Percentiles rank a stretch among this genome's conserved stretches.
phyloP scores from a whole-genome alignment of 2,329 filamentous ascomycete species.

The Coniochaeta pulveracea region DNA sequence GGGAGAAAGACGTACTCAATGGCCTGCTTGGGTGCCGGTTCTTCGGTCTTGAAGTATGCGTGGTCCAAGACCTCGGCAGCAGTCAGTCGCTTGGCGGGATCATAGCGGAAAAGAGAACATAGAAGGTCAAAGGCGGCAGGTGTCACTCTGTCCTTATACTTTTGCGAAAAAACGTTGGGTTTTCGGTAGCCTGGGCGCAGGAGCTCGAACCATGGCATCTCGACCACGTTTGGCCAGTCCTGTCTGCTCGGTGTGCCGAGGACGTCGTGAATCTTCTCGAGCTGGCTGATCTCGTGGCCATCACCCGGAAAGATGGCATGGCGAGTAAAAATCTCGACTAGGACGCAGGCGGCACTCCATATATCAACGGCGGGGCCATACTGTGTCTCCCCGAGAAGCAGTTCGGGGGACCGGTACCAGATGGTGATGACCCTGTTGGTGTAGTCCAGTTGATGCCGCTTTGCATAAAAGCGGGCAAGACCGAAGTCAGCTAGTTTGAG shows the following conservation, averaged over 20 bases:
- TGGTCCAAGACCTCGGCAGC: constrained; percentile 79
- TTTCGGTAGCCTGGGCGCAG: constrained; percentile 67
- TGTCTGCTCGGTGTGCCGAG: constrained; percentile 75
- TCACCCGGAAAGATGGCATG: constrained; percentile 93
- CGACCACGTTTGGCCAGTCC: constrained; percentile 82
- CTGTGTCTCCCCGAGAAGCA: constrained; percentile 81
- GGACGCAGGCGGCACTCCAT: constrained; percentile 94
- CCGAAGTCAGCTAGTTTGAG: constrained; percentile 95
- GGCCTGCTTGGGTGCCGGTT: constrained; percentile 65
- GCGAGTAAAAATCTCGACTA: constrained; percentile 91
- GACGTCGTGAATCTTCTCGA: constrained; percentile 92
- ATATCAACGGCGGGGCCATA: constrained; percentile 88
- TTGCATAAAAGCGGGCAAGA: constrained; percentile 90
- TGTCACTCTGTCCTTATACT: constrained; percentile 68
- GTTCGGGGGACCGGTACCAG: constrained; percentile 88
- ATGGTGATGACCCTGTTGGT: constrained; percentile 98
- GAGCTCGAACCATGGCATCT: constrained; percentile 96
- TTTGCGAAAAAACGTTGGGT: constrained; percentile 67
- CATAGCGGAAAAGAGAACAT: constrained; percentile 76
- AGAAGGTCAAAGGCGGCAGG: constrained; percentile 76
- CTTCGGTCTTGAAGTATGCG: constrained; percentile 76
- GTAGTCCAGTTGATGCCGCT: constrained; percentile 84
- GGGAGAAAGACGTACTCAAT: constrained; percentile 52
- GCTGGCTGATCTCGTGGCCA: constrained; percentile 87
- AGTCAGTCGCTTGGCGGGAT: constrained; percentile 72